These are phyloP conservation scores for Aspergillus proliferans DNA, from an alignment of 2,329 filamentous ascomycete genomes.

Conservation along the genomic window DNA sequence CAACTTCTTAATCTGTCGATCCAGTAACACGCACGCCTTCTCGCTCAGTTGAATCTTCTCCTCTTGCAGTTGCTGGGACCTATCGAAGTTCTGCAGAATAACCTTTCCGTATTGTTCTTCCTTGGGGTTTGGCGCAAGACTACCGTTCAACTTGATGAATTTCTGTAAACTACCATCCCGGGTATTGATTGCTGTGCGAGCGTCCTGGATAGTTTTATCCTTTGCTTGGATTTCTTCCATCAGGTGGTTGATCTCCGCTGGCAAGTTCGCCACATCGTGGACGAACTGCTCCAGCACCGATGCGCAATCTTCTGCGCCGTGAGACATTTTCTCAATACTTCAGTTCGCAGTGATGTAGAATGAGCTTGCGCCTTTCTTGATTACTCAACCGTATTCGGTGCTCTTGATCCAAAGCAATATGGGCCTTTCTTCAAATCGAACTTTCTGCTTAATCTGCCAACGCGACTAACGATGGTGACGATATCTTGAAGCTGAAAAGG, in stretches of 20 bases:
- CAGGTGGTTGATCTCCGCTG: slow-evolving; percentile 59
- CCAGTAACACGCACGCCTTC: slow-evolving; percentile 54
- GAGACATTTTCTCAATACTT: slow-evolving; percentile 32
- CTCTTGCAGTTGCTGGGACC: slow-evolving; percentile 52
- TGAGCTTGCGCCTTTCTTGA: no score
- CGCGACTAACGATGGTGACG: background rate
- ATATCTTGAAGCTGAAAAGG: background rate
- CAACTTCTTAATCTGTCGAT: slow-evolving; percentile 58
- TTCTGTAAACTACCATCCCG: slow-evolving; percentile 59
- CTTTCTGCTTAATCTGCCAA: no score
- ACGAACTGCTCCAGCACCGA: slow-evolving; percentile 60
- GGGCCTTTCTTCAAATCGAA: no score
- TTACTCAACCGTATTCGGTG: no score
- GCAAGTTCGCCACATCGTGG: slow-evolving; percentile 58
- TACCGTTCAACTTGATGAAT: slow-evolving; percentile 58
- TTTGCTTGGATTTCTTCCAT: slow-evolving; percentile 63
- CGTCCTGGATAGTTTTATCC: slow-evolving; percentile 55
- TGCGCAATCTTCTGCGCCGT: slow-evolving; percentile 54
- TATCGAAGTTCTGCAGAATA: slow-evolving; percentile 54
- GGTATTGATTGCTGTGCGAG: slow-evolving; percentile 50
- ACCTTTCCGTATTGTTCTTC: slow-evolving; percentile 56
- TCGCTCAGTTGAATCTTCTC: slow-evolving; percentile 58
- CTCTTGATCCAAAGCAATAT: no score
- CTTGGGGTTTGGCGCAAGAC: slow-evolving; percentile 56
- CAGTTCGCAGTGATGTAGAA: no score